phyloP scores from a whole-genome alignment of 1,284 basidiomycete genomes.

The Leccinum pachyderme region DNA sequence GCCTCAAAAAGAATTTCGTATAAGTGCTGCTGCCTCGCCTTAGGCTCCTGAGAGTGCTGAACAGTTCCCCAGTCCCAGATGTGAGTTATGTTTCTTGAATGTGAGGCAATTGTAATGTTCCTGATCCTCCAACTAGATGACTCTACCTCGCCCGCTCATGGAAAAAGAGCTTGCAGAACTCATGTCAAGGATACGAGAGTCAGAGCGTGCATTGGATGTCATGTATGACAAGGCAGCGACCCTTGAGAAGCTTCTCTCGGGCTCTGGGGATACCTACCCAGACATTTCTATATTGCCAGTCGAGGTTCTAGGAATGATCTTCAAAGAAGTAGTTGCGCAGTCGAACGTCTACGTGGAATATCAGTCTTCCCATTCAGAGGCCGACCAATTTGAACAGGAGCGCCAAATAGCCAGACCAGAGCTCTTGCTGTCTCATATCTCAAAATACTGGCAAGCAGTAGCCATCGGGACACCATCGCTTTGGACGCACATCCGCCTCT shows the following conservation, averaged over 20 bases:
- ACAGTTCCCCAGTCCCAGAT: not conserved
- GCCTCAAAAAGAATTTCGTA: constrained; percentile 11
- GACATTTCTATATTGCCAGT: constrained; percentile 22
- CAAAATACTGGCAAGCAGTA: constrained; percentile 29
- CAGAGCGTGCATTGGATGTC: constrained; percentile 18
- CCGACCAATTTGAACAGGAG: constrained; percentile 2
- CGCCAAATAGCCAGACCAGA: constrained; percentile 20
- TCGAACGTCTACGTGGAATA: constrained; percentile 3
- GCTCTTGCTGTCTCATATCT: constrained; percentile 32
- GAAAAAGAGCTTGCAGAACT: constrained; percentile 18
- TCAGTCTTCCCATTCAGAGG: not conserved
- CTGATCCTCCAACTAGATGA: constrained; percentile 7
- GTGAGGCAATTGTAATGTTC: not conserved
- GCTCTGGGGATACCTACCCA: not conserved
- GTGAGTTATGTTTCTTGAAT: constrained; percentile 12
- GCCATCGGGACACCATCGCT: constrained; percentile 22
- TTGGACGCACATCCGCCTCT: constrained; percentile 28
- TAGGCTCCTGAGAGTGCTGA: not conserved
- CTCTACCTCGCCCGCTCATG: constrained; percentile 2
- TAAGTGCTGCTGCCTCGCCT: constrained; percentile 13
- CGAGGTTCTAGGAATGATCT: constrained; percentile 28
- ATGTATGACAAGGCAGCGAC: constrained; percentile 19
- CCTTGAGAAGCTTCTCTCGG: constrained; percentile 14
- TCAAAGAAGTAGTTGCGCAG: constrained; percentile 17
- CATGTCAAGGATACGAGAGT: constrained; percentile 22